phyloP scores from a whole-genome alignment of 192 early-diverging fungal species.

The Entrophospora sp. region DNA sequence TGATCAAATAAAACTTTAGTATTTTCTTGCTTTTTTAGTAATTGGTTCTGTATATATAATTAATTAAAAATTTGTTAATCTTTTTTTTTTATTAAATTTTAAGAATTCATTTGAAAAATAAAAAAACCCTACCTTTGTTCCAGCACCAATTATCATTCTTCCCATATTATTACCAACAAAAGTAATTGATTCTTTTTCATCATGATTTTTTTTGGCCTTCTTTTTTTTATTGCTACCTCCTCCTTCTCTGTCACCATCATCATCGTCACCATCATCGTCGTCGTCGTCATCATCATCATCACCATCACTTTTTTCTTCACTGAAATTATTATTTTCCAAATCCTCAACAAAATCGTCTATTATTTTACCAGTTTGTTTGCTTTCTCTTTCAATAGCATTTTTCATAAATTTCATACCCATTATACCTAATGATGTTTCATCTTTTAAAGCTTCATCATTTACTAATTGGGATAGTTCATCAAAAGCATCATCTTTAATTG shows the following conservation, averaged over 20 bases:
- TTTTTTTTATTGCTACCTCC: conserved; percentile 27
- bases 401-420: conserved; percentile 99
- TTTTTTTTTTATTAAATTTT: too few relatives aligned
- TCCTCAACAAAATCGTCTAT: conserved; percentile 39
- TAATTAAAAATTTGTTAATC: too few relatives aligned
- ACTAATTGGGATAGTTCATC: conserved; percentile 45
- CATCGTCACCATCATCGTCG: too few relatives aligned
- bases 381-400: conserved; percentile 56
- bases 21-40: too few relatives aligned
- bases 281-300: too few relatives aligned
- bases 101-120: too few relatives aligned
- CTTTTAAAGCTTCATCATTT: conserved; percentile 32
- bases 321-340: conserved; percentile 30
- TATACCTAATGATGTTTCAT: conserved; percentile 62
- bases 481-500: conserved; percentile 28
- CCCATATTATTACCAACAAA: conserved; percentile 44
- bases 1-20: too few relatives aligned
- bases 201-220: conserved; percentile 22
- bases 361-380: conserved; percentile 34
- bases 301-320: too few relatives aligned
- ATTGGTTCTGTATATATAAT: too few relatives aligned
- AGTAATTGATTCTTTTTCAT: conserved; percentile 29
- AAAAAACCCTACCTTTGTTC: too few relatives aligned
- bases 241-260: too few relatives aligned
- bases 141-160: conserved; percentile 50